Base-by-base conservation (phyloP, 208 protist species). In the Herpetomonas samuelpessoai region DNA sequence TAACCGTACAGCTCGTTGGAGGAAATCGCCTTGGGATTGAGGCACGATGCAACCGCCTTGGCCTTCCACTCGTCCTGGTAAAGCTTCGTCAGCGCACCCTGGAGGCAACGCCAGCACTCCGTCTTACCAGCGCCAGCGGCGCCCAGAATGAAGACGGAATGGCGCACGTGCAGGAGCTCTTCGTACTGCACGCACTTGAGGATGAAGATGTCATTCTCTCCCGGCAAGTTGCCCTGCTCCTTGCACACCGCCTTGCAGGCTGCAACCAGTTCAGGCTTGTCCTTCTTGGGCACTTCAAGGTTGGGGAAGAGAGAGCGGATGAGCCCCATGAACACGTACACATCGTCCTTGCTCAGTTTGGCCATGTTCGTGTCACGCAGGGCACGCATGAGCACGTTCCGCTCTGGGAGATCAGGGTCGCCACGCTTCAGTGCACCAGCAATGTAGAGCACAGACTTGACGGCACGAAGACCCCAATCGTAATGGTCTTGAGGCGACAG, bases 21-120 rank as follows among this genome's bases (percentile, higher is more conserved):
- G 1, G 95, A 97, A 44, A 99, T 97, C n/a, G 98, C 93, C 86
- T 99, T 99, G 35, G 98, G 98, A 76, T 99, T 99, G 35, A 99
- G 74, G 50, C 92, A 92, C 22, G 92, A 92, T 7, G 80, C 78
- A 25, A 92, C 78, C 18, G 93, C 92, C 71, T 93, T 92, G 35
- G 97, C 94, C 57, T 95, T 97, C 91, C 91, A 96, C 63, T 89
- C 81, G 59, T 96, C 87, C 58, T 88, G 78, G 68, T 93, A 86
- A 35, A 96, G 70, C 57, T 92, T 80, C 27, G 90, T 94, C 56
- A 98, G 84, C 12, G 97, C 95, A 14, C 83, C 81, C 51, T 97
- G 87, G 25, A 99, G 82, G 48, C 94, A 97, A 31, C 88, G 91
- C 97, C 97, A 99, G 68, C 95, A 96, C 80, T 98, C 76, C 12